These are phyloP conservation scores for Quillaja saponaria DNA, from an alignment of 306 rosid species.

Conservation along the genomic window DNA sequence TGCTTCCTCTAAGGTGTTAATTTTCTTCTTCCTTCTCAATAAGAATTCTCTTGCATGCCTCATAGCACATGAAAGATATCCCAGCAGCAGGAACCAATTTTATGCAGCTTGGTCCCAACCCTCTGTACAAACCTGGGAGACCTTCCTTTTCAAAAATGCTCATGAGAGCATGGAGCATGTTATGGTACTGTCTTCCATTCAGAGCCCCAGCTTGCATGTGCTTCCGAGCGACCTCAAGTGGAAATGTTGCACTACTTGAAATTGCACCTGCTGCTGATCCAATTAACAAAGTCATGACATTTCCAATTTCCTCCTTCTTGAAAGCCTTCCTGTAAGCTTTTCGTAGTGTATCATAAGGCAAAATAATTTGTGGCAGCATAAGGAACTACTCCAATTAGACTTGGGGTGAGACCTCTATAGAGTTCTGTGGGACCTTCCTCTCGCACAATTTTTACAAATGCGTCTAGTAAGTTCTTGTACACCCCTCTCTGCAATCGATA, in stretches of 20 bases:
- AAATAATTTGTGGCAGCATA: constrained; percentile 78
- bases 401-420: constrained; percentile 76
- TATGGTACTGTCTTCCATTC: constrained; percentile 63
- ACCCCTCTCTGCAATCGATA: constrained; percentile 60
- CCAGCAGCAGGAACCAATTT: constrained; percentile 81
- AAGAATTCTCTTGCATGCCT: constrained; percentile 69
- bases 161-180: constrained; percentile 64
- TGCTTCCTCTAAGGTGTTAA: not conserved
- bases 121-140: constrained; percentile 51
- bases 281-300: constrained; percentile 58
- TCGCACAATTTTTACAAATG: constrained; percentile 47
- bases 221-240: constrained; percentile 82
- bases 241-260: constrained; percentile 78
- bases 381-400: constrained; percentile 76
- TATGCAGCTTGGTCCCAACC: constrained; percentile 73
- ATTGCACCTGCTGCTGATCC: constrained; percentile 78
- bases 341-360: constrained; percentile 71
- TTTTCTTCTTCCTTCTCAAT: constrained; percentile 34
- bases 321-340: constrained; percentile 56
- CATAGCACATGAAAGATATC: constrained; percentile 77
- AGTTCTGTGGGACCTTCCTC: constrained; percentile 81
- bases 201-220: constrained; percentile 85
- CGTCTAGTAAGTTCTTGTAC: constrained; percentile 56
- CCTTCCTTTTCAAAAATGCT: constrained; percentile 69
- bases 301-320: constrained; percentile 60